phyloP scores from a whole-genome alignment of 2,329 filamentous ascomycete genomes.

The Endoconidiophora laricicola region DNA sequence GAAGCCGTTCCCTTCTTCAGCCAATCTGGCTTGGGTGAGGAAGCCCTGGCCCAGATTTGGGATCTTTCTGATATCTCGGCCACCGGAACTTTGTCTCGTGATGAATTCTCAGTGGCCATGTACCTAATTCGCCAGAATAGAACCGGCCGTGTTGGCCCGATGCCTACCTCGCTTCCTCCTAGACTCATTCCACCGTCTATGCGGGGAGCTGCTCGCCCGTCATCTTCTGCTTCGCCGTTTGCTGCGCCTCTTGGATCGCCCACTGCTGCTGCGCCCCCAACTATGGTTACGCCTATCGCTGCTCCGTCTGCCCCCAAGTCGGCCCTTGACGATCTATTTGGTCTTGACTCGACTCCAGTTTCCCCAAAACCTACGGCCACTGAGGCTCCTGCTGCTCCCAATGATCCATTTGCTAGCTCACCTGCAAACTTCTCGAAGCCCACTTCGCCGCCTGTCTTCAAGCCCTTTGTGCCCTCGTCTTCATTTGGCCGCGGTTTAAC shows the following conservation, averaged over 20 bases:
- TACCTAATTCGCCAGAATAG: constrained; percentile 86
- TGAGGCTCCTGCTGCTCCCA: constrained; percentile 45
- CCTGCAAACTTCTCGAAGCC: constrained; percentile 39
- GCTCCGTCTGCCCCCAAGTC: constrained; percentile 46
- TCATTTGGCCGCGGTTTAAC: constrained; percentile 76
- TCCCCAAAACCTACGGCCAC: constrained; percentile 41
- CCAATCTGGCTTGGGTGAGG: constrained; percentile 78
- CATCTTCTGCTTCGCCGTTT: constrained; percentile 34
- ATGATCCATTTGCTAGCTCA: constrained; percentile 48
- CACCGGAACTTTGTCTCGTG: constrained; percentile 65
- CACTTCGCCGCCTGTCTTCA: constrained; percentile 47
- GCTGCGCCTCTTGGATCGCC: constrained; percentile 28
- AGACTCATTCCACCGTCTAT: constrained; percentile 77
- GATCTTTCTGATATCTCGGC: constrained; percentile 90
- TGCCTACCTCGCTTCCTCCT: constrained; percentile 63
- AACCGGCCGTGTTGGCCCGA: constrained; percentile 44
- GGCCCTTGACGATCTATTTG: constrained; percentile 85
- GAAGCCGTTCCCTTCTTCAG: constrained; percentile 90
- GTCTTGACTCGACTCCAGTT: constrained; percentile 46
- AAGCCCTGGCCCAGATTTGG: constrained; percentile 87
- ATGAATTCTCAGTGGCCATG: constrained; percentile 96
- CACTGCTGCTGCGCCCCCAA: constrained; percentile 22
- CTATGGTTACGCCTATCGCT: constrained; percentile 19
- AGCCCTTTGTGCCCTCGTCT: constrained; percentile 82
- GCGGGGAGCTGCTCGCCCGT: constrained; percentile 42